Evolutionary conservation across 1,284 basidiomycete genomes (phyloP), one percentile per base, ranked within the genome.

Genomic region (Prillingera fragicola): DNA sequence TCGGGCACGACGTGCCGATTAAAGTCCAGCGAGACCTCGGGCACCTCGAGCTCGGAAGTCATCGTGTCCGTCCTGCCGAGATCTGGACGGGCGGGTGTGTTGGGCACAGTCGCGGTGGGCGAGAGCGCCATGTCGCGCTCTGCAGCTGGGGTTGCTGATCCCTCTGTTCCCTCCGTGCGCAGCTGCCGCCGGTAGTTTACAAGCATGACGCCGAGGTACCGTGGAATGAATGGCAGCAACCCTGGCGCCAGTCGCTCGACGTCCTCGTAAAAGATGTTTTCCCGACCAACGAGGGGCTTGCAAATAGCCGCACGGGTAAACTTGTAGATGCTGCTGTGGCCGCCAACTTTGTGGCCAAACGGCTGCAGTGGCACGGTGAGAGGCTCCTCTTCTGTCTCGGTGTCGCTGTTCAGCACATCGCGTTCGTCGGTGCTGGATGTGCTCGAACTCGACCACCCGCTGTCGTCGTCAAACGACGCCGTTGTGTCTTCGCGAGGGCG

Each of bases 271-370:
- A 99, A 97, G 38, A 96, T 76, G 66, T 99, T 98, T 73, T 99
- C 94, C 38, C 91, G 81, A 17, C 88, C 91, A 13, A 96, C 90
- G 8, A 98, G 80, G 15, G 94, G 94, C 89, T 99, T 99, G 78
- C 94, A 99, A 15, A 99, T 91, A 9, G 95, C 94, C 43, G 91
- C 80, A 58, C 90, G 89, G 2, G 94, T 97, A 62, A 99, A 98
- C 67, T 92, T 92, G 73, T 98, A 98, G 62, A 99, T 96, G 50
- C 89, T 85, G 57, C 81, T 89, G 70, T 99, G 94, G 1, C 94
- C 94, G 32, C 94, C 94, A 19, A 99, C 94, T 71, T 97, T 92
- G 63, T 99, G 96, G 43, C 88, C 83, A 72, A 95, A 99, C 2
- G 95, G 95, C 45, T 87, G 83, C 5, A 99, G 75, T 27, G 94